phyloP scores from a whole-genome alignment of 2,329 filamentous ascomycete species.

The Colletotrichum higginsianum region DNA sequence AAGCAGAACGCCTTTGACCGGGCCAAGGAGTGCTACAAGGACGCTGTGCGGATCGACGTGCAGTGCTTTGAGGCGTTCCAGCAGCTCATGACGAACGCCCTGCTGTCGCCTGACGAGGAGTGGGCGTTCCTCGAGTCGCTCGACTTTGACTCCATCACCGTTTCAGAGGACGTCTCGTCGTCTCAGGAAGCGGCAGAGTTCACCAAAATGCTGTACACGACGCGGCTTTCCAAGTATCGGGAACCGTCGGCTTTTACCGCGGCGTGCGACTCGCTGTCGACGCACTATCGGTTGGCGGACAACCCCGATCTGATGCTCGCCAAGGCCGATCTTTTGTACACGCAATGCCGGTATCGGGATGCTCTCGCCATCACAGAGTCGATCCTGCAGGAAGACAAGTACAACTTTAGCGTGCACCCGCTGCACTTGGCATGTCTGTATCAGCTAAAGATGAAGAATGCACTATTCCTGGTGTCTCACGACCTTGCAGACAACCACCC shows the following conservation, averaged over 20 bases:
- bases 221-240: constrained; percentile 93
- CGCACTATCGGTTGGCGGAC: constrained; percentile 88
- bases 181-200: constrained; percentile 94
- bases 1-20: constrained; percentile 98
- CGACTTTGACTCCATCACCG: constrained; percentile 87
- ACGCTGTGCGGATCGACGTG: constrained; percentile 95
- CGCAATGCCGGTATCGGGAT: constrained; percentile 92
- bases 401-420: constrained; percentile 91
- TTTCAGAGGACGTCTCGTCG: constrained; percentile 74
- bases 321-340: constrained; percentile 91
- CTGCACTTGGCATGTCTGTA: constrained; percentile 92
- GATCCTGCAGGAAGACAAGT: constrained; percentile 86
- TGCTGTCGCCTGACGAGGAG: constrained; percentile 91
- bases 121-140: constrained; percentile 90
- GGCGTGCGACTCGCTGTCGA: constrained; percentile 91
- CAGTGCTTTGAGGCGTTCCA: constrained; percentile 99
- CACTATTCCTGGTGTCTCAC: constrained; percentile 92
- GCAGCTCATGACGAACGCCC: constrained; percentile 95
- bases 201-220: constrained; percentile 96
- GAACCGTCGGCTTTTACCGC: constrained; percentile 86
- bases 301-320: constrained; percentile 94
- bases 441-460: constrained; percentile 88
- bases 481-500: constrained; percentile 93
- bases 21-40: constrained; percentile 98
- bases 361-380: constrained; percentile 87